Percentiles rank a stretch among this genome's conserved stretches.
Evolutionary conservation across 345 rosid genomes (phyloP).

Genomic region (Heritiera littoralis): DNA sequence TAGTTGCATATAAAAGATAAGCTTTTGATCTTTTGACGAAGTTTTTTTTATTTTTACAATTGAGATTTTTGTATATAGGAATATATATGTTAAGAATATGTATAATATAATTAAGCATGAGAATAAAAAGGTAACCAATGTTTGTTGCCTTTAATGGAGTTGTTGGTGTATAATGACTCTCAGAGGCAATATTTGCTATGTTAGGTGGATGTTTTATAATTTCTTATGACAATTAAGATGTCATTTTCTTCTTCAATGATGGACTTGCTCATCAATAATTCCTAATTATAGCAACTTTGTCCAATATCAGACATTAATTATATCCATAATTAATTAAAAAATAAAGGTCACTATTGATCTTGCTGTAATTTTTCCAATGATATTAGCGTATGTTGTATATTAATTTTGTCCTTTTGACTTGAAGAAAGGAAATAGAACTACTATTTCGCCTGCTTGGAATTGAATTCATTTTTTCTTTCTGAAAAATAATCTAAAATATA

Average conservation of each 20-base stretch:
- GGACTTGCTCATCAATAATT: constrained; percentile 6
- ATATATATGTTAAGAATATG: too few species aligned
- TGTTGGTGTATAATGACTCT: constrained; percentile 12
- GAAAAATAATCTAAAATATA: too few species aligned
- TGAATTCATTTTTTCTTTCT: too few species aligned
- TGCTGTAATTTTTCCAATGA: too few species aligned
- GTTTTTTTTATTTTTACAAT: neutral
- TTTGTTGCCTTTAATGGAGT: constrained; percentile 17
- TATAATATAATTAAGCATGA: neutral
- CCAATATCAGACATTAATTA: neutral
- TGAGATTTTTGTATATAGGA: neutral
- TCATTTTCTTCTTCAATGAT: constrained; percentile 10
- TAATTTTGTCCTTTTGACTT: too few species aligned
- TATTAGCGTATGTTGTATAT: too few species aligned
- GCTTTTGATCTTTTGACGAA: too few species aligned
- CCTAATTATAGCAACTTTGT: neutral
- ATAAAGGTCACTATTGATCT: too few species aligned
- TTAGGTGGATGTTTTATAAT: constrained; percentile 13
- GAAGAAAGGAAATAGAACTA: too few species aligned
- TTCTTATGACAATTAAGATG: neutral
- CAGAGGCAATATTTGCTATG: constrained; percentile 6
- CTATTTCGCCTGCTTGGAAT: too few species aligned
- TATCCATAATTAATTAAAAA: neutral
- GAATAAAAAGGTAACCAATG: neutral
- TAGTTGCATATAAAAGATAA: too few species aligned